A percentile compares a stretch with the other conserved stretches of the same genome.
These are phyloP conservation scores for Fomes fomentarius DNA, from an alignment of 1,284 basidiomycete genomes.

Conservation along the genomic window DNA sequence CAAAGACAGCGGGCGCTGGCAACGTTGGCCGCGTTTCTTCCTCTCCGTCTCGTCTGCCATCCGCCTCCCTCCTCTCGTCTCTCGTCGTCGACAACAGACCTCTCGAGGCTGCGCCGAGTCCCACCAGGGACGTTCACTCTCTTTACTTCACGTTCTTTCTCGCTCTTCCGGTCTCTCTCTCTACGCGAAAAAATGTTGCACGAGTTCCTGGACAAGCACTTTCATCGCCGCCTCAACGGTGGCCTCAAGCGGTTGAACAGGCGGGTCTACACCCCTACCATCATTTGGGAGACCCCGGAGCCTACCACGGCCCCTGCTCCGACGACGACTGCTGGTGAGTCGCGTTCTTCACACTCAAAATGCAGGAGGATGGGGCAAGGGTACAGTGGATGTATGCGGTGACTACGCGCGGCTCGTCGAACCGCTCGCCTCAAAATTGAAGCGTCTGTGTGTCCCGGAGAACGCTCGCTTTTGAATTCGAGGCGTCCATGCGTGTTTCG, in stretches of 20 bases:
- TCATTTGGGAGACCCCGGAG: constrained; percentile 7
- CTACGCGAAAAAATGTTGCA: constrained; percentile 27
- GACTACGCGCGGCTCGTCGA: too few relatives aligned
- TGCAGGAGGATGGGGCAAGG: too few relatives aligned
- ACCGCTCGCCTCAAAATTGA: too few relatives aligned
- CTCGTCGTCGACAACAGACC: constrained; percentile 13
- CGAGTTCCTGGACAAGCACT: constrained; percentile 27
- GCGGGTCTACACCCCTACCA: constrained; percentile 19
- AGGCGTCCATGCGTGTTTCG: too few relatives aligned
- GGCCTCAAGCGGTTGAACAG: constrained; percentile 10
- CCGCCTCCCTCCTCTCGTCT: constrained; percentile 11
- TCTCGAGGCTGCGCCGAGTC: constrained; percentile 24
- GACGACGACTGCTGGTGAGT: too few relatives aligned
- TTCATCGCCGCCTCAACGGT: constrained; percentile 23
- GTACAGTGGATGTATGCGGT: too few relatives aligned
- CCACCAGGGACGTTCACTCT: constrained; percentile 31
- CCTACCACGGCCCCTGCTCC: not conserved
- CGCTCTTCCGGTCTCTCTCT: constrained; percentile 3
- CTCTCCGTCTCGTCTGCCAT: not conserved
- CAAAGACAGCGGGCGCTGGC: not conserved
- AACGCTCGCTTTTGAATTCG: too few relatives aligned
- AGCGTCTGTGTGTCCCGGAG: too few relatives aligned
- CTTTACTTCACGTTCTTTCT: constrained; percentile 32
- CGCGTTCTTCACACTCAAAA: too few relatives aligned
- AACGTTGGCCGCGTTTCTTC: not conserved